Evolutionary conservation across 108 stramenopile genomes (phyloP).

Genomic region (Nannochloropsis salina): DNA sequence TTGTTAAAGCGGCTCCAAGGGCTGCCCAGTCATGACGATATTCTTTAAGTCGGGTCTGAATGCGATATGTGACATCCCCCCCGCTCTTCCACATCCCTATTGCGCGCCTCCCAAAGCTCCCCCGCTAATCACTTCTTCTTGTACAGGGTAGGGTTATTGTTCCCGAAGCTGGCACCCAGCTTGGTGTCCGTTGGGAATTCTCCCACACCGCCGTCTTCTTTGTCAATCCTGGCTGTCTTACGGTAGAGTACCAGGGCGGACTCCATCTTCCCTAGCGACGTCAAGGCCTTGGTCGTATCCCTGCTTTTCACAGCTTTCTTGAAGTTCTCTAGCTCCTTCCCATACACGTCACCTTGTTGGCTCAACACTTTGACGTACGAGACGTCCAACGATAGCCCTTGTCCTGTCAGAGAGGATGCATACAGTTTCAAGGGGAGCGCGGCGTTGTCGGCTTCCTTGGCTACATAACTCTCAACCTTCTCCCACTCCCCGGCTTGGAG

Average conservation of each 20-base stretch:
- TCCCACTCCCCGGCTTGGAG: slow-evolving; percentile 7
- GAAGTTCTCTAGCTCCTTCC: not conserved
- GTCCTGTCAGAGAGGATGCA: not conserved
- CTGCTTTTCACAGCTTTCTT: not conserved
- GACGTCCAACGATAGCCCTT: not conserved
- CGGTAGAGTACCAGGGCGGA: not conserved
- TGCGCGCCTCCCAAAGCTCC: no score
- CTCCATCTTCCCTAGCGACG: not conserved
- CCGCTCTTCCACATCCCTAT: no score
- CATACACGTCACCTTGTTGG: not conserved
- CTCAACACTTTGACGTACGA: not conserved
- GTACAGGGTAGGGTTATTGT: slow-evolving; percentile 11
- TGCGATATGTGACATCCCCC: no score
- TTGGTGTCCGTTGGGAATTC: slow-evolving; percentile 9
- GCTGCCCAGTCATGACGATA: no score
- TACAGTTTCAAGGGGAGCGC: slow-evolving; percentile 4
- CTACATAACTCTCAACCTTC: not conserved
- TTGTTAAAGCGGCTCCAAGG: no score
- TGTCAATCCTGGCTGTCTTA: not conserved
- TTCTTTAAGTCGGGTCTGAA: no score
- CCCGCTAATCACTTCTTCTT: not conserved
- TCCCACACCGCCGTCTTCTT: not conserved
- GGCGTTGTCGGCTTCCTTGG: slow-evolving; percentile 2
- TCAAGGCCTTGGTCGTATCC: not conserved
- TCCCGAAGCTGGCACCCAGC: not conserved